Conservation (phyloP, 805 yeast genomes). For the Cyberlindnera sargentensis region DNA sequence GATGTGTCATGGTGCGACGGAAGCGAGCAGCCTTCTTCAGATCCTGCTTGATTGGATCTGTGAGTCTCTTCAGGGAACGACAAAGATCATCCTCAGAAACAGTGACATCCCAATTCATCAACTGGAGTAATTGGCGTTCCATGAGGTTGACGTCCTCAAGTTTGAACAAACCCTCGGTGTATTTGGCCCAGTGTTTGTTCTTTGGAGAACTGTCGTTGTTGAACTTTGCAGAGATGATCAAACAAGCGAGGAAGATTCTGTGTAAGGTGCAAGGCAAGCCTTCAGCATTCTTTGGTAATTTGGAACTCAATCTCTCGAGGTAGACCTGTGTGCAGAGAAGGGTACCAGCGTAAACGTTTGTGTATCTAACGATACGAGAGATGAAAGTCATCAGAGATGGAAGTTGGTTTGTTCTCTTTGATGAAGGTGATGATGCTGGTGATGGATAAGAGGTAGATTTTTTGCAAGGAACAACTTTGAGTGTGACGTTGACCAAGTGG, state of each 20-base stretch:
- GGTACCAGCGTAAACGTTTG: constrained; percentile 77
- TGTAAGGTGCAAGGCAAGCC: constrained; percentile 79
- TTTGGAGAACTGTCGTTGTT: constrained; percentile 77
- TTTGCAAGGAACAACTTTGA: constrained; percentile 61
- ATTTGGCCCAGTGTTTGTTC: constrained; percentile 72
- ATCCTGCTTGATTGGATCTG: constrained; percentile 61
- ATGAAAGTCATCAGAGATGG: constrained; percentile 75
- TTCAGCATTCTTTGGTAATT: constrained; percentile 63
- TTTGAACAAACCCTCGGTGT: constrained; percentile 67
- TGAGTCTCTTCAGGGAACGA: constrained; percentile 60
- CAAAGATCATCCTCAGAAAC: constrained; percentile 64
- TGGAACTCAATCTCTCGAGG: constrained; percentile 51
- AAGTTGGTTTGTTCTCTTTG: constrained; percentile 11
- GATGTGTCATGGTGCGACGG: constrained; percentile 14
- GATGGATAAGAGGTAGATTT: constrained; percentile 27
- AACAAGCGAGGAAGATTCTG: constrained; percentile 66
- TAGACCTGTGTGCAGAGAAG: constrained; percentile 66
- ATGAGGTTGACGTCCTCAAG: constrained; percentile 66
- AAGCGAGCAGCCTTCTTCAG: constrained; percentile 25
- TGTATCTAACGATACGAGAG: constrained; percentile 61
- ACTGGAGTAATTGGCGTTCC: constrained; percentile 68
- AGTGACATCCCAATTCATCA: constrained; percentile 66
- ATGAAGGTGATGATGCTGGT: constrained; percentile 31
- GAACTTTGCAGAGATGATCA: constrained; percentile 65
- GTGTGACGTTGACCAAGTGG: constrained; percentile 56